phyloP scores from a whole-genome alignment of 208 protist genomes.

The Trypanosoma grayi region DNA sequence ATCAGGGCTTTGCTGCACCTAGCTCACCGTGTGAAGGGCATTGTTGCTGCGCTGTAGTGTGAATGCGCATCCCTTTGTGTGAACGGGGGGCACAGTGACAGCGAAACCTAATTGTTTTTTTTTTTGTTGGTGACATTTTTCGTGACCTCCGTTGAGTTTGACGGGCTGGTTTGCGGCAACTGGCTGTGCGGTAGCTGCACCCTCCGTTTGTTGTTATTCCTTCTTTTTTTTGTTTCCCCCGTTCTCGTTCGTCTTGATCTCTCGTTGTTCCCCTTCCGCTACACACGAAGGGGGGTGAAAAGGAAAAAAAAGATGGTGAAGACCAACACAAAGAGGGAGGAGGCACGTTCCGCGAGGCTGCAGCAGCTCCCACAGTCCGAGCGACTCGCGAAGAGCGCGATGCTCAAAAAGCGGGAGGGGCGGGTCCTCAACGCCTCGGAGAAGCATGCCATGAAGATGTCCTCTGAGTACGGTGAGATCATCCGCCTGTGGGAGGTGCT shows the following conservation, averaged over 20 bases:
- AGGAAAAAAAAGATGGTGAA: conserved; percentile 49
- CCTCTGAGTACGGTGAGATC: conserved; percentile 83
- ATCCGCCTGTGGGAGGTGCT: conserved; percentile 84
- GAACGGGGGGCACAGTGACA: no score
- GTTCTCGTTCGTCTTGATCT: conserved; percentile 1
- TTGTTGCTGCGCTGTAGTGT: background rate
- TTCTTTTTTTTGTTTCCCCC: background rate
- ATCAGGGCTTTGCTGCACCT: conserved; percentile 42
- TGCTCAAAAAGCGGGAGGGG: conserved; percentile 89
- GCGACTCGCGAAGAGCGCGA: conserved; percentile 66
- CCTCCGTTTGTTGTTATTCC: no score
- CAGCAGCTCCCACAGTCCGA: conserved; percentile 70
- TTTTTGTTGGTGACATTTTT: no score
- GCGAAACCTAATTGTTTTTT: no score
- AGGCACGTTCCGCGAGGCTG: conserved; percentile 63
- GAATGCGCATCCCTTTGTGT: no score
- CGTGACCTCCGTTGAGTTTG: no score
- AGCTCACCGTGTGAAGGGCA: conserved; percentile 12
- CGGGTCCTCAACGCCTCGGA: conserved; percentile 80
- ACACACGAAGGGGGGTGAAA: conserved; percentile 9
- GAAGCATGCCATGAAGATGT: conserved; percentile 90
- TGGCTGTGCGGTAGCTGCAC: no score
- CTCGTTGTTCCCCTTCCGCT: background rate
- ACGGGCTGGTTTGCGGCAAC: no score
- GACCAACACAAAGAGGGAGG: conserved; percentile 75